phyloP scores from a whole-genome alignment of 1,284 basidiomycete species.

The Trametes pubescens region DNA sequence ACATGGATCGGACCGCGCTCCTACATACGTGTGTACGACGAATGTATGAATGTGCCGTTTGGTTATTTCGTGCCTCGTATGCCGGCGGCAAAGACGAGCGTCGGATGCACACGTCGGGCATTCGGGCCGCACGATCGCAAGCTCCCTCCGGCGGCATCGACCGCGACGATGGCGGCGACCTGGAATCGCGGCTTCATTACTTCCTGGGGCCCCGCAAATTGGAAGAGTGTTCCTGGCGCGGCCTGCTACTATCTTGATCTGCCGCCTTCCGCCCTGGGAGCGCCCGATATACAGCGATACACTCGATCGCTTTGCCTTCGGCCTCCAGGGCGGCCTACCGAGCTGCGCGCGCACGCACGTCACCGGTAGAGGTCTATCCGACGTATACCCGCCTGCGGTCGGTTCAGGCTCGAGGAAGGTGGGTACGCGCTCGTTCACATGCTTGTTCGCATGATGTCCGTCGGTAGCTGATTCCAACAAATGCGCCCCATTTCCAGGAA shows the following conservation, averaged over 20 bases:
- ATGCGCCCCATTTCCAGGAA: not conserved
- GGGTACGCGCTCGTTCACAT: constrained; percentile 18
- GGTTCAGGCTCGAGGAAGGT: not conserved
- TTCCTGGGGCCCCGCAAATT: not conserved
- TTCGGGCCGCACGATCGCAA: constrained; percentile 1
- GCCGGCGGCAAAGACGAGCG: not conserved
- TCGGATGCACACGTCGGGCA: too few species aligned
- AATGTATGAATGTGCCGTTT: too few species aligned
- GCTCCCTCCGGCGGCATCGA: not conserved
- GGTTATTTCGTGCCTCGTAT: not conserved
- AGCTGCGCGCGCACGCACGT: not conserved
- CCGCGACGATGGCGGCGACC: not conserved
- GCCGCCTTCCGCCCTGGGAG: not conserved
- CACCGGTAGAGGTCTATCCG: constrained; percentile 10
- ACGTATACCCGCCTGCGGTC: constrained; percentile 15
- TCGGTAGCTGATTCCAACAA: not conserved
- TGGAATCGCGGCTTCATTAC: not conserved
- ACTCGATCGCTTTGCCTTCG: not conserved
- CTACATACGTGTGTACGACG: too few species aligned
- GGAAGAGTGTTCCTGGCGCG: not conserved
- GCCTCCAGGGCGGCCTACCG: not conserved
- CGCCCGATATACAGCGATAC: constrained; percentile 1
- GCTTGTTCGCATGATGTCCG: constrained; percentile 11
- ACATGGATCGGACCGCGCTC: too few species aligned
- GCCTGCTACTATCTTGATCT: constrained; percentile 3